phyloP scores from a whole-genome alignment of 2,329 filamentous ascomycete species.

The Colletotrichum sp. region DNA sequence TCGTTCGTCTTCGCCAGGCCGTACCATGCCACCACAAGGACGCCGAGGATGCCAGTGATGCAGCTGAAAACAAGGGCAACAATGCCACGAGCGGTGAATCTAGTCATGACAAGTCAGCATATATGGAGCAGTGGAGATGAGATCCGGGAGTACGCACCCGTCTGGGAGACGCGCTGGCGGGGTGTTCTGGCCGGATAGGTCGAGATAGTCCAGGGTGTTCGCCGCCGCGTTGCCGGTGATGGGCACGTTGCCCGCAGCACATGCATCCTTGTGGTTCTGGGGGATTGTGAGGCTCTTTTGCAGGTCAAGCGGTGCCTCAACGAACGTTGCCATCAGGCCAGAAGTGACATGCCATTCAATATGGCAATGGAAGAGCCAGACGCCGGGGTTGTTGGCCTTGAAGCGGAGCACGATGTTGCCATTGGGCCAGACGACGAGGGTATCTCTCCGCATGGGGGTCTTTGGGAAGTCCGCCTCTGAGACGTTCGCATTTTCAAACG shows the following conservation, averaged over 20 bases:
- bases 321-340: slow-evolving; percentile 69
- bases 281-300: slow-evolving; percentile 68
- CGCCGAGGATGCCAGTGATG: slow-evolving; percentile 70
- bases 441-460: slow-evolving; percentile 72
- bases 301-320: slow-evolving; percentile 67
- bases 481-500: slow-evolving; percentile 53
- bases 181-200: slow-evolving; percentile 66
- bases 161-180: slow-evolving; percentile 62
- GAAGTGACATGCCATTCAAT: slow-evolving; percentile 78
- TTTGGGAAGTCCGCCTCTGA: slow-evolving; percentile 52
- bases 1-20: slow-evolving; percentile 44
- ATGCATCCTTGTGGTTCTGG: slow-evolving; percentile 60
- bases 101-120: slow-evolving; percentile 21
- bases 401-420: slow-evolving; percentile 75
- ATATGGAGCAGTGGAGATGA: background rate
- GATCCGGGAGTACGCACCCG: slow-evolving; percentile 52
- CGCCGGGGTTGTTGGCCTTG: slow-evolving; percentile 68
- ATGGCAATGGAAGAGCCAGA: slow-evolving; percentile 82
- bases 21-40: slow-evolving; percentile 72
- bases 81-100: slow-evolving; percentile 73
- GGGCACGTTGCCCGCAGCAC: slow-evolving; percentile 55
- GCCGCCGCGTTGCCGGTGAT: slow-evolving; percentile 76
- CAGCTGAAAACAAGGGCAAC: slow-evolving; percentile 78
- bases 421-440: slow-evolving; percentile 66
- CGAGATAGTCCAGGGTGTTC: slow-evolving; percentile 67